These are phyloP conservation scores for Geotrichum klebahnii DNA, from an alignment of 1,139 yeast genomes.

Conservation along the genomic window DNA sequence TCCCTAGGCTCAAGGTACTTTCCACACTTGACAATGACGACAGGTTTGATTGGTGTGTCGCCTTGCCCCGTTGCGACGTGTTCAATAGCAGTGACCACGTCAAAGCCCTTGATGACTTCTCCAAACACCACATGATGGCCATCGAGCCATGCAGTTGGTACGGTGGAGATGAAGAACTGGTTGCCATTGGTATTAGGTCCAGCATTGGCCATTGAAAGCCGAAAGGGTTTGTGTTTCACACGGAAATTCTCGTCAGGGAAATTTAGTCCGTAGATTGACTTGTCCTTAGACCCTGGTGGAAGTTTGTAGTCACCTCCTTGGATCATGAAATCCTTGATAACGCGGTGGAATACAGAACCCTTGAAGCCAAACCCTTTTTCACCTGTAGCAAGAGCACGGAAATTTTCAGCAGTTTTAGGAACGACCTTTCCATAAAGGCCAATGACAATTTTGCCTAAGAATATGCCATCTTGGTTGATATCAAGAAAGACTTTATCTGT, in stretches of 20 bases:
- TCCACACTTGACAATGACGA: conserved; percentile 79
- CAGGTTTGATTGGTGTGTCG: conserved; percentile 66
- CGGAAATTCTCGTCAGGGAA: conserved; percentile 93
- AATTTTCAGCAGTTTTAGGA: conserved; percentile 97
- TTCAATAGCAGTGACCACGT: conserved; percentile 89
- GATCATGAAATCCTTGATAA: conserved; percentile 95
- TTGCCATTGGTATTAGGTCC: conserved; percentile 99
- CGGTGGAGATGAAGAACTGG: conserved; percentile 97
- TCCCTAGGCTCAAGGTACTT: conserved; percentile 35
- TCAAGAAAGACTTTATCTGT: conserved; percentile 83
- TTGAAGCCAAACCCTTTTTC: conserved; percentile 96
- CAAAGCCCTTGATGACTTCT: conserved; percentile 87
- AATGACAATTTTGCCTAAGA: conserved; percentile 72
- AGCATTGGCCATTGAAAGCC: conserved; percentile 97
- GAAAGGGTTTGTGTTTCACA: conserved; percentile 87
- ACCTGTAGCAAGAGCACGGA: conserved; percentile 95
- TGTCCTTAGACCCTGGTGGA: conserved; percentile 70
- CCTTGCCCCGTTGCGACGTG: conserved; percentile 78
- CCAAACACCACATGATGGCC: conserved; percentile 99
- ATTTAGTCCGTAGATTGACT: conserved; percentile 93
- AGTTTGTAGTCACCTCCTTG: conserved; percentile 96
- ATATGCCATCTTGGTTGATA: conserved; percentile 70
- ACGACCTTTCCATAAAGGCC: conserved; percentile 86
- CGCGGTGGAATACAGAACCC: conserved; percentile 94
- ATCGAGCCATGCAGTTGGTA: conserved; percentile 92